Evolutionary conservation across 495 filamentous ascomycete genomes (phyloP), one percentile per base, ranked within the genome.

Genomic region (Aspergillus sparsus): DNA sequence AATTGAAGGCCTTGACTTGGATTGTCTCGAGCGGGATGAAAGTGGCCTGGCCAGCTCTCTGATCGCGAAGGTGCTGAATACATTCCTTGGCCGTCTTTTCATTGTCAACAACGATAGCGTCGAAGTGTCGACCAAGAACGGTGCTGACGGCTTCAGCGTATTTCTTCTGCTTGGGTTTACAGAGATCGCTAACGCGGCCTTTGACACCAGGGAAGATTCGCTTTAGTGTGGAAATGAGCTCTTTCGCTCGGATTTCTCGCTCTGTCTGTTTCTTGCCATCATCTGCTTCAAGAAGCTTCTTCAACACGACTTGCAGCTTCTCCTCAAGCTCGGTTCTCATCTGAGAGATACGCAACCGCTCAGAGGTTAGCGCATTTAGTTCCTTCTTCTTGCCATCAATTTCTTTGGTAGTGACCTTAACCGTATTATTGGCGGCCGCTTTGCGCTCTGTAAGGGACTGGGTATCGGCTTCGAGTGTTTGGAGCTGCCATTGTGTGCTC

Each of bases 1-100:
- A 90, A 68, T 95, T 94, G 57, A 91, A 82, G 9, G 89, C 85
- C 67, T 88, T 91, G 67, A 96, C 90, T 64, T 97, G 94, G 67
- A 99, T 97, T 27, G 96, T 97, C 75, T 99, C 94, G 11, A 98
- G 82, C 0, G 94, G 94, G 56, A 98, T 89, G 72, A 98, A 98
- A 2, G 90, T 97, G 57, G 92, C 87, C 61, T 91, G 90, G 27
- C 89, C 86, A 18, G 87, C 84, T 36, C 89, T 86, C 68, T 97
- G 92, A 55, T 97, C 92, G 58, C 91, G 91, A 49, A 98, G 83
- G 72, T 95, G 94, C 66, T 96, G 87, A 45, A 99, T 93, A 68
- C 93, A 98, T 61, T 97, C 91, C 62, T 90, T 89, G 33, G 90
- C 95, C 0, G 87, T 93, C 78, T 94, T 97, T 66, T 97, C 92